Conservation (phyloP, 2,329 filamentous ascomycete genomes). For the Xylaria sp. region DNA sequence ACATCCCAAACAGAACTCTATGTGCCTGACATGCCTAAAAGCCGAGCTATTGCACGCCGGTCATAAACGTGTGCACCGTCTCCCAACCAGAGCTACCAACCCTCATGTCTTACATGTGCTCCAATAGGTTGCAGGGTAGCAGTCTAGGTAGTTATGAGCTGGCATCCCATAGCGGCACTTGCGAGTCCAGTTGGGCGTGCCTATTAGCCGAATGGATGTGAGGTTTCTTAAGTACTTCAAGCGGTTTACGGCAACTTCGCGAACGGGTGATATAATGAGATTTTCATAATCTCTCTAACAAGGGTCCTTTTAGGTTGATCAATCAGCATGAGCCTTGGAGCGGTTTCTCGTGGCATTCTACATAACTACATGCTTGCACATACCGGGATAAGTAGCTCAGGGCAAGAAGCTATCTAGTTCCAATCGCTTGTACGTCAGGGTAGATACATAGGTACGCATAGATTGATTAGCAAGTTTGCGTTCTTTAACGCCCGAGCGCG, state of each 20-base stretch:
- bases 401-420: conserved; percentile 5
- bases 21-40: conserved; percentile 13
- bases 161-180: conserved; percentile 24
- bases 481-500: conserved; percentile 17
- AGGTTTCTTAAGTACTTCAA: conserved; percentile 18
- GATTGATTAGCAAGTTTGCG: conserved; percentile 16
- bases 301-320: conserved; percentile 2
- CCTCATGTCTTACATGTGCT: conserved; percentile 27
- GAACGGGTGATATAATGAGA: conserved; percentile 2
- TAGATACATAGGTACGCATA: not conserved
- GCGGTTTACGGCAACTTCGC: conserved; percentile 5
- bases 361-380: not conserved
- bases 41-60: conserved; percentile 12
- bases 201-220: conserved; percentile 19
- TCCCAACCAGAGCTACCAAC: conserved; percentile 12
- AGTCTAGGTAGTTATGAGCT: conserved; percentile 26
- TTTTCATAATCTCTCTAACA: conserved; percentile 6
- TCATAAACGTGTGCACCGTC: not conserved
- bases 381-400: conserved; percentile 6
- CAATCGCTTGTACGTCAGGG: conserved; percentile 23
- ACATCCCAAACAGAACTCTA: conserved; percentile 1
- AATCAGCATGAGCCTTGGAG: conserved; percentile 4
- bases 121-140: conserved; percentile 21
- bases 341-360: conserved; percentile 6
- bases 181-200: conserved; percentile 16